phyloP scores from a whole-genome alignment of 331 rosid species.

The Spiraea crenata region DNA sequence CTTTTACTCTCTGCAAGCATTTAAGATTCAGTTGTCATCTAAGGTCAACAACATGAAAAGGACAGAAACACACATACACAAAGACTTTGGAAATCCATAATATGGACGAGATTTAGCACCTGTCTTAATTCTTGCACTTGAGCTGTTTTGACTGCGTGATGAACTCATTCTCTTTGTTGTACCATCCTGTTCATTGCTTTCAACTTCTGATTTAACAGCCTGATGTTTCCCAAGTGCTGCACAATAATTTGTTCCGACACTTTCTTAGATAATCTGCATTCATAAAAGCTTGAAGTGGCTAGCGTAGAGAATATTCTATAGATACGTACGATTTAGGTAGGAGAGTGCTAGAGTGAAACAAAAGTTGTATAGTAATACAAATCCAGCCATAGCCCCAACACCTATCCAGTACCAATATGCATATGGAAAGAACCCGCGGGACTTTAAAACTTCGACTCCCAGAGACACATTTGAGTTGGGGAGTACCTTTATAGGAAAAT shows the following conservation, averaged over 20 bases:
- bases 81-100: not conserved
- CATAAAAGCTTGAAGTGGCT: not conserved
- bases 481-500: conserved; percentile 24
- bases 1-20: conserved; percentile 31
- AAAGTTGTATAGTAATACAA: conserved; percentile 44
- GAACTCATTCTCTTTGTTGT: conserved; percentile 12
- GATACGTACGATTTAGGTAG: conserved; percentile 52
- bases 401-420: conserved; percentile 84
- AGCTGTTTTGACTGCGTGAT: conserved; percentile 20
- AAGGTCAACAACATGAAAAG: not conserved
- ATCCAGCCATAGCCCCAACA: conserved; percentile 58
- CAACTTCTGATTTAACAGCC: conserved; percentile 36
- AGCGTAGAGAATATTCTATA: not conserved
- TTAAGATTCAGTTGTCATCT: conserved; percentile 10
- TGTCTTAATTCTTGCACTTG: not conserved
- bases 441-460: conserved; percentile 51
- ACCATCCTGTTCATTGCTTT: conserved; percentile 18
- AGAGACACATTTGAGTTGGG: conserved; percentile 43
- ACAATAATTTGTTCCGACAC: conserved; percentile 4
- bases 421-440: conserved; percentile 55
- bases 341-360: conserved; percentile 53
- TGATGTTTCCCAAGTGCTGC: conserved; percentile 49
- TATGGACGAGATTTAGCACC: conserved; percentile 11
- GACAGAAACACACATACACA: not conserved
- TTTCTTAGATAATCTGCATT: not conserved